Percentiles rank a stretch among this genome's conserved stretches.
Evolutionary conservation across 805 yeast genomes (phyloP).

Genomic region (Yarrowia osloensis): DNA sequence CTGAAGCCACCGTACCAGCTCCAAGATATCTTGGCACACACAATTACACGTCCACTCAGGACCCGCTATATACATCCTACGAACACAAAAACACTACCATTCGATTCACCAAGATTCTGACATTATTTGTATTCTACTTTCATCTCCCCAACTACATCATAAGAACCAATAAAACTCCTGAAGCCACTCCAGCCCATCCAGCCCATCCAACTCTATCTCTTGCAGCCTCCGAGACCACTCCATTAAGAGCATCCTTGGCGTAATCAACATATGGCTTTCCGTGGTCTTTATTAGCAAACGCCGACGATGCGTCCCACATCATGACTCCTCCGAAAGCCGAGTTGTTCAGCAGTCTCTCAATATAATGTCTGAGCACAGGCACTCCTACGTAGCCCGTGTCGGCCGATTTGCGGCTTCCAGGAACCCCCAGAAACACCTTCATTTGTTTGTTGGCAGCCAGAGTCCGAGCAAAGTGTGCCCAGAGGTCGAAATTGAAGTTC

Average conservation of each 20-base stretch:
- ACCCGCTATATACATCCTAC: too few species aligned
- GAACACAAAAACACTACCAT: too few species aligned
- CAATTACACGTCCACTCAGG: too few species aligned
- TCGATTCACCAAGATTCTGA: too few species aligned
- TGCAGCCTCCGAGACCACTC: too few species aligned
- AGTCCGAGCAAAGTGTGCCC: slow-evolving; percentile 64
- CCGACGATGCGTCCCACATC: slow-evolving; percentile 82
- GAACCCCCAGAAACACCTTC: slow-evolving; percentile 73
- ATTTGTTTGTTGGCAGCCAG: slow-evolving; percentile 68
- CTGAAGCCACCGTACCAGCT: too few species aligned
- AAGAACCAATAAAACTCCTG: too few species aligned
- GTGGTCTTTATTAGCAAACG: slow-evolving; percentile 47
- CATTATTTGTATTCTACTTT: too few species aligned
- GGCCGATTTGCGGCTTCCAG: slow-evolving; percentile 58
- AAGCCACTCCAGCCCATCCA: too few species aligned
- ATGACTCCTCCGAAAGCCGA: slow-evolving; percentile 66
- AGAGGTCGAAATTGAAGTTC: slow-evolving; percentile 68
- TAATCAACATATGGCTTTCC: not conserved
- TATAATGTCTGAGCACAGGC: slow-evolving; percentile 39
- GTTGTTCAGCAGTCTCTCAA: slow-evolving; percentile 40
- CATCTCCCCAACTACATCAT: too few species aligned
- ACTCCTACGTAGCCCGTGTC: slow-evolving; percentile 58
- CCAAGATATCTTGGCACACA: too few species aligned
- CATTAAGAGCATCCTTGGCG: slow-evolving; percentile 8
- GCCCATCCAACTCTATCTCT: too few species aligned